Base-by-base conservation (phyloP, 805 yeast genomes). In the Metschnikowia drakensbergensis region DNA sequence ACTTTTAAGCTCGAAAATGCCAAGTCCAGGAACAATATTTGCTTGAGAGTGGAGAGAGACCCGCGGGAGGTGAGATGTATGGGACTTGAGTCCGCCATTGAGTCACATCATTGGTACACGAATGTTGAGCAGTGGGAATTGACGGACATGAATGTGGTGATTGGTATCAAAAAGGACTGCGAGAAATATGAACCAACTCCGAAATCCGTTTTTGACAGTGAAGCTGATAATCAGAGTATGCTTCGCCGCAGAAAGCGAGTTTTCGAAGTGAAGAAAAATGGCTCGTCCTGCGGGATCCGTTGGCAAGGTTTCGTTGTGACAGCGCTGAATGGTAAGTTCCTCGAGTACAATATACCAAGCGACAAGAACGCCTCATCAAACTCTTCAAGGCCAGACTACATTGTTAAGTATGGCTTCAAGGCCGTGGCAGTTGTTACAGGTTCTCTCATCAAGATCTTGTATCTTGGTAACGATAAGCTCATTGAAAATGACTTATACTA, bases 21-120 rank as follows among this genome's bases (percentile, higher is more conserved):
- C 60, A 74, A 83, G 49, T 89, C 95, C 7, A 86, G 86, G 59
- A 85, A 81, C 48, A 84, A 80, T 55, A 89, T 89, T 36, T 89
- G 97, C 64, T 67, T 89, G 47, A 80, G 96, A 65, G 95, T 87
- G 35, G 97, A 89, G 66, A 84, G 97, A 77, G 97, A 89, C 66
- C 88, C 92, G 2, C 78, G 96, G 58, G 97, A 89, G 67, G 87
- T 88, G 34, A 80, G 96, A 70, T 89, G 97, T 67, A 74, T 86
- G 36, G 96, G 96, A 27, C 86, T 89, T 62, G 88, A 83, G 46
- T 80, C 85, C 1, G 88, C 82, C 6, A 72, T 77, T 17, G 96
- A 88, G 59, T 81, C 80, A 44, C 84, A 80, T 49, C 80, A 82
- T 63, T 83, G 88, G 81, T 71, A 82, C 37, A 75, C 76, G 27